A percentile compares a stretch with the other conserved stretches of the same genome.
Conservation (phyloP, 73 alveolate species). For the Paramecium primaurelia region DNA sequence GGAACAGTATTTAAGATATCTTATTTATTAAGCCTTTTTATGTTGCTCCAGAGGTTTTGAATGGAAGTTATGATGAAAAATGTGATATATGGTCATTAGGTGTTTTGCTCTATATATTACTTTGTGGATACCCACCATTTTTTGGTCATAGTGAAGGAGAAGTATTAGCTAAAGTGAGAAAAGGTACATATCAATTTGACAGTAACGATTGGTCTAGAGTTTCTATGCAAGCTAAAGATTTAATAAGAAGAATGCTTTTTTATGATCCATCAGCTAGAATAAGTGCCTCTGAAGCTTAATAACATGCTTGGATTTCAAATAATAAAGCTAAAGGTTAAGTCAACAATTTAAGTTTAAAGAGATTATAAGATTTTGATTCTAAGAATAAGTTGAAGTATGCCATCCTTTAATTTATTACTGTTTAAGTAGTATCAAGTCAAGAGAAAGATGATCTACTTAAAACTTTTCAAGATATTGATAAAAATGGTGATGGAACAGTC, state of each 20-base stretch:
- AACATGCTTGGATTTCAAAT: slow-evolving; percentile 27
- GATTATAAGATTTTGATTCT: slow-evolving; percentile 44
- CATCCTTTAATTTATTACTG: slow-evolving; percentile 6
- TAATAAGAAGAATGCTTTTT: slow-evolving; percentile 39
- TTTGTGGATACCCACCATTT: slow-evolving; percentile 66
- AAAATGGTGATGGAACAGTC: slow-evolving; percentile 46
- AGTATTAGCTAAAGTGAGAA: slow-evolving; percentile 42
- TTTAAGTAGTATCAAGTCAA: not conserved
- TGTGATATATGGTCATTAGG: slow-evolving; percentile 73
- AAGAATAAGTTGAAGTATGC: slow-evolving; percentile 34
- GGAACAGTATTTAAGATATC: slow-evolving; percentile 54
- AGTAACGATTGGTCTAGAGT: slow-evolving; percentile 35
- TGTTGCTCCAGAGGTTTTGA: slow-evolving; percentile 71
- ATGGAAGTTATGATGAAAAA: slow-evolving; percentile 63
- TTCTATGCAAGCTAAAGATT: slow-evolving; percentile 61
- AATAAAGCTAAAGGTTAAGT: slow-evolving; percentile 28
- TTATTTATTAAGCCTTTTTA: slow-evolving; percentile 30
- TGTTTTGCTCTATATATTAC: slow-evolving; percentile 59
- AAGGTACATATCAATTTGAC: slow-evolving; percentile 44
- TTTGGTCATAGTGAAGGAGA: slow-evolving; percentile 62
- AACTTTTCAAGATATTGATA: slow-evolving; percentile 19
- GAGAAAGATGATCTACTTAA: slow-evolving; percentile 26
- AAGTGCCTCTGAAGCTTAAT: slow-evolving; percentile 46
- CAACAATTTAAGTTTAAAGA: not conserved
- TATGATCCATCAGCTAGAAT: slow-evolving; percentile 32